A percentile compares a stretch with the other conserved stretches of the same genome.
Conservation (phyloP, 1,139 yeast genomes). For the Zygosaccharomyces pseudobailii region DNA sequence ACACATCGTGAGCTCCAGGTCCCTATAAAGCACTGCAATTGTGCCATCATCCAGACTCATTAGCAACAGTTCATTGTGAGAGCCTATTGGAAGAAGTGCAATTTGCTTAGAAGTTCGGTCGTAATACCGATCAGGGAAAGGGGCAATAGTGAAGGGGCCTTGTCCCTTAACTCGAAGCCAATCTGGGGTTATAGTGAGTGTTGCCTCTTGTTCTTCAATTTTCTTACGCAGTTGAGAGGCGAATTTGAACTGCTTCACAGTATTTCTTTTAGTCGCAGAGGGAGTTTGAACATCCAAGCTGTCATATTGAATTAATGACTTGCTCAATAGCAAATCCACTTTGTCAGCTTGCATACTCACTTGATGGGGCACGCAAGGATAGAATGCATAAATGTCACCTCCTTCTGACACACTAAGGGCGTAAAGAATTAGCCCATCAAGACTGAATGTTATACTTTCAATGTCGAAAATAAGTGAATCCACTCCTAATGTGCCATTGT, state of each 20-base stretch:
- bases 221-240: slow-evolving; percentile 22
- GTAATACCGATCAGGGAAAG: slow-evolving; percentile 49
- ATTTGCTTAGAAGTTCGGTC: slow-evolving; percentile 40
- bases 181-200: slow-evolving; percentile 13
- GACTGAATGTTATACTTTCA: slow-evolving; percentile 44
- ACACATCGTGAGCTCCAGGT: slow-evolving; percentile 28
- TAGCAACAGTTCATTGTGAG: slow-evolving; percentile 20
- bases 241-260: slow-evolving; percentile 33
- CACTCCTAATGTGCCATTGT: slow-evolving; percentile 25
- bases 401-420: slow-evolving; percentile 42
- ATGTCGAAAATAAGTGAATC: slow-evolving; percentile 29
- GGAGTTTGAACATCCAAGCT: slow-evolving; percentile 17
- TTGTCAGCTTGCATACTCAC: slow-evolving; percentile 36
- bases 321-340: slow-evolving; percentile 40
- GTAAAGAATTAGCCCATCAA: slow-evolving; percentile 43
- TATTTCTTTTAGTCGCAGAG: slow-evolving; percentile 19
- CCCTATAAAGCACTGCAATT: slow-evolving; percentile 26
- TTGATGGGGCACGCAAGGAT: slow-evolving; percentile 50
- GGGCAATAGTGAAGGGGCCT: slow-evolving; percentile 50
- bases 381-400: slow-evolving; percentile 50
- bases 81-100: slow-evolving; percentile 29
- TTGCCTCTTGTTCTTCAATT: neutral
- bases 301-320: slow-evolving; percentile 36
- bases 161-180: slow-evolving; percentile 33
- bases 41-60: slow-evolving; percentile 25